Evolutionary conservation across 208 protist genomes (phyloP).

Genomic region (Blechomonas ayalai): DNA sequence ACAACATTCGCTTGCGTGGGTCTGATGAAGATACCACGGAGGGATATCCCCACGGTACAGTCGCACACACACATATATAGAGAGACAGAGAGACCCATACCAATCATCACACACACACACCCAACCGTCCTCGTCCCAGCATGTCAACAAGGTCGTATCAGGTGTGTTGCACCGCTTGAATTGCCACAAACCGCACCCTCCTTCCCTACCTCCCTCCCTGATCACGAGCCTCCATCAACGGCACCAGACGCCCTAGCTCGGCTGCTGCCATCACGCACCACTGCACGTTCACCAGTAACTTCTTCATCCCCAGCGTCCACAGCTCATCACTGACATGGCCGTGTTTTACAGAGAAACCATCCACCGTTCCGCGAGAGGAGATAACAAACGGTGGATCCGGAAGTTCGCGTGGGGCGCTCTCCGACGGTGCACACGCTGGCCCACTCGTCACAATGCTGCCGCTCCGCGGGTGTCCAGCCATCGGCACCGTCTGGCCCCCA

Average conservation of each 20-base stretch:
- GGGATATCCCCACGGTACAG: too few relatives aligned
- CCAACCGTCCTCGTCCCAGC: neutral
- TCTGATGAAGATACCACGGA: too few relatives aligned
- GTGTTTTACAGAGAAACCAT: constrained; percentile 56
- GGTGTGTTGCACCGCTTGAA: too few relatives aligned
- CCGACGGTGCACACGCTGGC: too few relatives aligned
- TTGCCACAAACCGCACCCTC: too few relatives aligned
- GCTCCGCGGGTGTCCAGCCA: neutral
- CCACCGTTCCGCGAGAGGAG: constrained; percentile 33
- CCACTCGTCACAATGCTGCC: neutral
- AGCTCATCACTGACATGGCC: constrained; percentile 43
- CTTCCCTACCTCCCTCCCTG: neutral
- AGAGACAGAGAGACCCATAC: neutral
- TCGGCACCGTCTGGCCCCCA: neutral
- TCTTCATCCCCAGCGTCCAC: constrained; percentile 79
- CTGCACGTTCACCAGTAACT: constrained; percentile 61
- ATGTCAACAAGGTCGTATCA: too few relatives aligned
- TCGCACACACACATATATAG: too few relatives aligned
- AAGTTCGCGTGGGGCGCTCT: too few relatives aligned
- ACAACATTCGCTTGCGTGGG: too few relatives aligned
- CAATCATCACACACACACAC: neutral
- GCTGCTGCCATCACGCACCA: constrained; percentile 64
- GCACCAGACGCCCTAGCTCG: constrained; percentile 34
- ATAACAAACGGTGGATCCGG: constrained; percentile 51
- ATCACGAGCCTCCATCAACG: constrained; percentile 3